A percentile compares a stretch with the other conserved stretches of the same genome.
These are phyloP conservation scores for Fusarium mangiferae DNA, from an alignment of 2,329 filamentous ascomycete genomes.

Conservation along the genomic window DNA sequence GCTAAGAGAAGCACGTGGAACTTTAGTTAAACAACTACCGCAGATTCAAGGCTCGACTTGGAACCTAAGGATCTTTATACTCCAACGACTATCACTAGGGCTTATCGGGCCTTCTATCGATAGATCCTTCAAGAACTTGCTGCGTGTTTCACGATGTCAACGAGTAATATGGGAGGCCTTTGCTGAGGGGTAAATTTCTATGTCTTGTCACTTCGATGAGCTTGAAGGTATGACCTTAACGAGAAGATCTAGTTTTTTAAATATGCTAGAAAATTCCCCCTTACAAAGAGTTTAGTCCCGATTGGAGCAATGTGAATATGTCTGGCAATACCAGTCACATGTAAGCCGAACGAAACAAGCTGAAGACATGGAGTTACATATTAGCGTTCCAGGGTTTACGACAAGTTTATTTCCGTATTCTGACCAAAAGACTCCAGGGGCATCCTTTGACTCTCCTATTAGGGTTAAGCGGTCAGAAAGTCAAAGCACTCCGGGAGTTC, in stretches of 20 bases:
- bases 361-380: background rate
- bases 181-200: background rate
- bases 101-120: background rate
- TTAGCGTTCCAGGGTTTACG: background rate
- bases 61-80: too few species aligned
- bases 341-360: background rate
- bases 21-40: background rate
- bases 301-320: fast-evolving
- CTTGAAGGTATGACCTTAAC: background rate
- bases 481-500: background rate
- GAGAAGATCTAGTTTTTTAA: background rate
- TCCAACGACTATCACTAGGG: too few species aligned
- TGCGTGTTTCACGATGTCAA: too few species aligned
- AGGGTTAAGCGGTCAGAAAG: background rate
- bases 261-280: fast-evolving
- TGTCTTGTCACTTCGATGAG: fast-evolving
- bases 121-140: background rate
- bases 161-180: too few species aligned
- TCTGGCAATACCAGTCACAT: background rate
- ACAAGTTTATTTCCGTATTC: background rate
- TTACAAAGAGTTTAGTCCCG: fast-evolving
- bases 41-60: background rate
- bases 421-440: background rate
- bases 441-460: background rate
- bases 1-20: background rate